These are phyloP conservation scores for Fusarium sp. DNA, from an alignment of 2,329 filamentous ascomycete genomes.

Conservation along the genomic window DNA sequence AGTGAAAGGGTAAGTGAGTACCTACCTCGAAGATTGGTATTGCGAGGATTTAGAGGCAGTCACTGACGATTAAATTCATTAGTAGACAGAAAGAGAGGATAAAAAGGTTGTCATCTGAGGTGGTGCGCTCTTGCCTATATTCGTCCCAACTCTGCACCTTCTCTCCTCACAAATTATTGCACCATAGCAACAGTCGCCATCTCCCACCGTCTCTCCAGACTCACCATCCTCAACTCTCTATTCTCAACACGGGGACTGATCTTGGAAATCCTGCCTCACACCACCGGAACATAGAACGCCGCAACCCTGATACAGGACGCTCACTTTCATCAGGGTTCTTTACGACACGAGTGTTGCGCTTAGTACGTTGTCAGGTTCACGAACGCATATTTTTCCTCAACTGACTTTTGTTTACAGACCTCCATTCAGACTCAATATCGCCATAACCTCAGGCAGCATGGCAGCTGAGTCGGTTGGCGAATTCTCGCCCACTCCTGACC, in stretches of 20 bases:
- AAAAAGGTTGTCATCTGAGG: slow-evolving; percentile 1
- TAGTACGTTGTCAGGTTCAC: slow-evolving; percentile 9
- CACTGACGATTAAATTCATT: slow-evolving; percentile 1
- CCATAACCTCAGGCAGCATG: slow-evolving; percentile 27
- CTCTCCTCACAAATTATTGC: slow-evolving; percentile 14
- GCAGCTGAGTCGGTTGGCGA: slow-evolving; percentile 24
- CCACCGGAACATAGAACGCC: neutral
- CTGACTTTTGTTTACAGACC: slow-evolving; percentile 3
- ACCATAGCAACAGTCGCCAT: slow-evolving; percentile 7
- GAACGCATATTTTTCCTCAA: neutral
- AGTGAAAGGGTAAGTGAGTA: slow-evolving; percentile 21
- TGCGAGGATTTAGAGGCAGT: neutral
- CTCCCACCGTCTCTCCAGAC: slow-evolving; percentile 8
- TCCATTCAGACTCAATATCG: neutral
- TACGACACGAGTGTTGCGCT: neutral
- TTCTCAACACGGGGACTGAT: slow-evolving; percentile 3
- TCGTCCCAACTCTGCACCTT: slow-evolving; percentile 30
- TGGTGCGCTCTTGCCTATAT: slow-evolving; percentile 24
- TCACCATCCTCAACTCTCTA: slow-evolving; percentile 22
- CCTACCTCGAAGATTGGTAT: slow-evolving; percentile 1
- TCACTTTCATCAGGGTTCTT: slow-evolving; percentile 4
- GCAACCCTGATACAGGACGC: neutral
- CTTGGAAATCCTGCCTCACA: slow-evolving; percentile 18
- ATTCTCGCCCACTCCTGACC: slow-evolving; percentile 28
- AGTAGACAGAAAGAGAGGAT: slow-evolving; percentile 20